phyloP scores from a whole-genome alignment of 371 early-diverging fungal species.

The Rhizopus arrhizus region DNA sequence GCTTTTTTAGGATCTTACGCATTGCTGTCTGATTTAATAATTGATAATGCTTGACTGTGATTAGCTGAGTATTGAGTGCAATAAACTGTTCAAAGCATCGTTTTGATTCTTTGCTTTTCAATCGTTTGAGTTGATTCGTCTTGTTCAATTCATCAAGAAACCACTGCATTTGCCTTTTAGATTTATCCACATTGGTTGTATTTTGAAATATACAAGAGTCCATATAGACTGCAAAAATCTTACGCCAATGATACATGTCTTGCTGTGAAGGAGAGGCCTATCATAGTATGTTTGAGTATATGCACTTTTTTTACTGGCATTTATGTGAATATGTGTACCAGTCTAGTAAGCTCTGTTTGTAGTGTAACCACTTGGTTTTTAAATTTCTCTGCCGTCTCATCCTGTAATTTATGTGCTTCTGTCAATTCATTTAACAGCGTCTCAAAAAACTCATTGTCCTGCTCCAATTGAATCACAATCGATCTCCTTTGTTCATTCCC shows the following conservation, averaged over 20 bases:
- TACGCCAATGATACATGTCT: slow-evolving; percentile 75
- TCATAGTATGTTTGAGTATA: not conserved
- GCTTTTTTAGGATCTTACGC: slow-evolving; percentile 83
- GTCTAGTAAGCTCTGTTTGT: slow-evolving; percentile 46
- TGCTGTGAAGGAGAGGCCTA: slow-evolving; percentile 59
- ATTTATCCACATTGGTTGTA: slow-evolving; percentile 34
- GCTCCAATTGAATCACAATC: slow-evolving; percentile 57
- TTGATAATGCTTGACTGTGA: slow-evolving; percentile 70
- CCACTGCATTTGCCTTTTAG: slow-evolving; percentile 62
- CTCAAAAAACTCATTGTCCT: slow-evolving; percentile 65
- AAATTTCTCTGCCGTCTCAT: slow-evolving; percentile 41
- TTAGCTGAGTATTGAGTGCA: slow-evolving; percentile 67
- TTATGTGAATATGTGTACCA: slow-evolving; percentile 27
- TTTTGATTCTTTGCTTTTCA: slow-evolving; percentile 52
- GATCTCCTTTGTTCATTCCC: slow-evolving; percentile 30
- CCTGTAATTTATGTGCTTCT: slow-evolving; percentile 45
- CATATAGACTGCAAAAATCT: slow-evolving; percentile 69
- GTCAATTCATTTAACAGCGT: slow-evolving; percentile 54
- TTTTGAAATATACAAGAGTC: slow-evolving; percentile 70
- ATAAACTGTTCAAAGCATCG: slow-evolving; percentile 60
- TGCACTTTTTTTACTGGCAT: no score
- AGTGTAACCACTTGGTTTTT: slow-evolving; percentile 51
- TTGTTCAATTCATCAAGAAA: slow-evolving; percentile 56
- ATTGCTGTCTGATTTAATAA: slow-evolving; percentile 78
- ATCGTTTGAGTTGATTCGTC: slow-evolving; percentile 36